Evolutionary conservation across 352 stramenopile species (phyloP).

Genomic region (Phytophthora hibernalis): DNA sequence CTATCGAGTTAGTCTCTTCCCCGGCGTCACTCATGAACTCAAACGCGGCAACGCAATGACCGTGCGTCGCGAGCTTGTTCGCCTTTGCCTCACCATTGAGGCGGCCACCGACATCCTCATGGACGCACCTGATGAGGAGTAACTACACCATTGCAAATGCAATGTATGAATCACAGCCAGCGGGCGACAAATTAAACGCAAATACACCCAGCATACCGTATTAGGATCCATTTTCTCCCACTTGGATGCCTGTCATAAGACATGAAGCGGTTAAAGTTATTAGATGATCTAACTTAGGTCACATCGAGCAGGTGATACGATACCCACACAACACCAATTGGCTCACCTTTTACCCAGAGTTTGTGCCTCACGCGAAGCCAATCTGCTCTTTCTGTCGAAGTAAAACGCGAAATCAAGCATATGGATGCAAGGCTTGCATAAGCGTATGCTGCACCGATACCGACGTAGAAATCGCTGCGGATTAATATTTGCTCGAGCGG

Average conservation of each 20-base stretch:
- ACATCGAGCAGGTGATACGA: no score
- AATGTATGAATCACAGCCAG: constrained; percentile 2
- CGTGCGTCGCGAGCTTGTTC: constrained; percentile 79
- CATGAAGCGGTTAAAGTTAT: no score
- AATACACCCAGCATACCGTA: constrained; percentile 22
- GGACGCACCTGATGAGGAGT: constrained; percentile 35
- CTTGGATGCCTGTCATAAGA: no score
- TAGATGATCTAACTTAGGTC: no score
- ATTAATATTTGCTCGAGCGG: constrained; percentile 64
- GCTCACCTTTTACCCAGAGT: no score
- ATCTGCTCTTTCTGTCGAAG: constrained; percentile 1
- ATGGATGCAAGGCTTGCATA: constrained; percentile 10
- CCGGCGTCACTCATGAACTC: constrained; percentile 78
- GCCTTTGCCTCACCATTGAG: constrained; percentile 83
- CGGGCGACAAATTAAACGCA: constrained; percentile 2
- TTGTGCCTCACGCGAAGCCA: neutral
- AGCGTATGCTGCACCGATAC: constrained; percentile 3
- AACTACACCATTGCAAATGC: constrained; percentile 19
- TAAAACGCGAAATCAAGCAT: neutral
- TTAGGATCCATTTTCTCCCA: neutral
- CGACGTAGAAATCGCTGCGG: constrained; percentile 11
- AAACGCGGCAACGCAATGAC: constrained; percentile 71
- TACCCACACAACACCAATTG: no score
- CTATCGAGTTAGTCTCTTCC: constrained; percentile 80
- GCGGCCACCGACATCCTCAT: constrained; percentile 73